Evolutionary conservation across 140 eudicot species (phyloP).

Genomic region (Anethum foeniculum): DNA sequence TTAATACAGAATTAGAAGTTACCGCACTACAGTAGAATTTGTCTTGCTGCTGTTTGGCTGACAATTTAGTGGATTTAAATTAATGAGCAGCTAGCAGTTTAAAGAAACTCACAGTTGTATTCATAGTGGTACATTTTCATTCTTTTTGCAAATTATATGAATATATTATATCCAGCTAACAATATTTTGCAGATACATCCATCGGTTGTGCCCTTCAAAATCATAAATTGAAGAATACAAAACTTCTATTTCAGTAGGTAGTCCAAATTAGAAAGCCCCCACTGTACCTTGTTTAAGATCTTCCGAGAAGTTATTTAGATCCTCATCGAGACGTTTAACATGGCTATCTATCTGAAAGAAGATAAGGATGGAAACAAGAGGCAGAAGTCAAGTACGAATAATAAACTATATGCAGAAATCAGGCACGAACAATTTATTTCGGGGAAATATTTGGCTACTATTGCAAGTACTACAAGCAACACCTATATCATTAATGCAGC

Average conservation of each 20-base stretch:
- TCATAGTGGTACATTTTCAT: not conserved
- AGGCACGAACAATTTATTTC: not conserved
- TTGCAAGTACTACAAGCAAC: not conserved
- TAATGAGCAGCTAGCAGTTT: not conserved
- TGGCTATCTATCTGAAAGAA: conserved; percentile 90
- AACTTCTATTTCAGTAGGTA: not conserved
- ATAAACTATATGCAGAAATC: not conserved
- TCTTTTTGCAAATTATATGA: not conserved
- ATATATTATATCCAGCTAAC: not conserved
- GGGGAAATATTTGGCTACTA: not conserved
- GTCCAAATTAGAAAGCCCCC: not conserved
- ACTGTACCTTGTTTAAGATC: conserved; percentile 89
- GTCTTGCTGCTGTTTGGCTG: not conserved
- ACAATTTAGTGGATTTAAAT: not conserved
- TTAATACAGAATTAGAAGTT: not conserved
- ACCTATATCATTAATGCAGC: not conserved
- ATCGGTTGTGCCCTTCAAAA: not conserved
- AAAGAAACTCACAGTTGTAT: not conserved
- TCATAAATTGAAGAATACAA: not conserved
- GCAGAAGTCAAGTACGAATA: not conserved
- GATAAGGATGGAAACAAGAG: not conserved
- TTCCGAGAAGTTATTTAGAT: conserved; percentile 83
- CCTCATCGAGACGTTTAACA: conserved; percentile 95
- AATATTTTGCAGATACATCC: not conserved
- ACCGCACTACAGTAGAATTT: not conserved